Conservation (phyloP, 2,329 filamentous ascomycete genomes). For the Aspergillus sp. region DNA sequence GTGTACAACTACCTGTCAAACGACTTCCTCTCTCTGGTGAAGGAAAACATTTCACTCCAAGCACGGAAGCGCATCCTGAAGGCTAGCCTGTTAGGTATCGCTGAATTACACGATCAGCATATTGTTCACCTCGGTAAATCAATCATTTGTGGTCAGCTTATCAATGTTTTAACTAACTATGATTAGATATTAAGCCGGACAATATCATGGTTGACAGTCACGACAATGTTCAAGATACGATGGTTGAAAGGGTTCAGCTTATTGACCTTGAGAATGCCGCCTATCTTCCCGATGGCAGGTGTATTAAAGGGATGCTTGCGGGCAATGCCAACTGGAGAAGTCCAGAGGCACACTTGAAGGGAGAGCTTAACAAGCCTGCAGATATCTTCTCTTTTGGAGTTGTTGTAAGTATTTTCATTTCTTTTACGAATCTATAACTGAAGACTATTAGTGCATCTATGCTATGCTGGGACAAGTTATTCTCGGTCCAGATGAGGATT, state of each 20-base stretch:
- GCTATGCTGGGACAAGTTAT: constrained; percentile 49
- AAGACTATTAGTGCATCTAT: constrained; percentile 49
- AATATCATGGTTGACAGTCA: constrained; percentile 42
- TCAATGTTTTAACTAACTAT: constrained; percentile 8
- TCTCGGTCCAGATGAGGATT: constrained; percentile 43
- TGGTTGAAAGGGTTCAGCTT: constrained; percentile 31
- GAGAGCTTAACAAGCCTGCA: constrained; percentile 33
- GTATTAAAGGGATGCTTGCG: constrained; percentile 31
- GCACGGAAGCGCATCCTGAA: constrained; percentile 51
- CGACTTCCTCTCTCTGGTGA: constrained; percentile 49
- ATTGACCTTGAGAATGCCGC: constrained; percentile 40
- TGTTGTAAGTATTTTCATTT: constrained; percentile 27
- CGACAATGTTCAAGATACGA: constrained; percentile 19
- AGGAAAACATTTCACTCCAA: constrained; percentile 43
- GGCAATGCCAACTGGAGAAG: constrained; percentile 42
- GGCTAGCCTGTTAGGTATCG: constrained; percentile 45
- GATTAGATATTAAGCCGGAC: constrained; percentile 42
- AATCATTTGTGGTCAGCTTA: not conserved
- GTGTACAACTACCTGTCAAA: constrained; percentile 52
- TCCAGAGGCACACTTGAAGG: constrained; percentile 36
- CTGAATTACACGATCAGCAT: constrained; percentile 37
- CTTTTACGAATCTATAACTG: constrained; percentile 11
- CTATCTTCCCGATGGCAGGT: constrained; percentile 37
- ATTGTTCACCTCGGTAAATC: constrained; percentile 38
- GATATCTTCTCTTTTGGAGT: constrained; percentile 41